Base-by-base conservation (phyloP, 2,329 filamentous ascomycete species). In the Fusarium burgessii region DNA sequence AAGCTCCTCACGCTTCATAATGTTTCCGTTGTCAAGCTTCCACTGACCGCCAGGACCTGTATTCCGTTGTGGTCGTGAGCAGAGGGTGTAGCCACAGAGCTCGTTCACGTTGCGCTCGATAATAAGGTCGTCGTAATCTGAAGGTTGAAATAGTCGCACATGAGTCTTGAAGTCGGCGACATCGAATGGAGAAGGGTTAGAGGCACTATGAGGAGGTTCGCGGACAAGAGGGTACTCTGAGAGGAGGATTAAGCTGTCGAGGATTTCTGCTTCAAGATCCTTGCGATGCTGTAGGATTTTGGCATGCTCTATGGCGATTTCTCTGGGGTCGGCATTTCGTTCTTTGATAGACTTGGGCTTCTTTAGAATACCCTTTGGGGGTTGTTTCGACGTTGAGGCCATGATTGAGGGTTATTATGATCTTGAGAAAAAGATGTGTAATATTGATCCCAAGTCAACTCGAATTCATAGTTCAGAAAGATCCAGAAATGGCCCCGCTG, bases 91-190 rank as follows among this genome's bases (percentile, higher is more conserved):
- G 3, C 94, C 96, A 82, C 96, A 99, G 23, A 89, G 86, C 45
- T 87, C 89, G 74, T 93, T 91, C 72, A 93, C 92, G 79, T 97
- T 97, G 76, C 96, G 92, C 84, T 99, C 96, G 71, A 92, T 88
- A 66, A 98, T 90, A 52, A 98, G 84, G 71, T 93, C 92, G 77
- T 97, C 94, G 83, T 97, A 97, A 83, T 99, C 95, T 57, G 88
- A 87, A 2, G 95, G 93, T 78, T 95, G 93, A 81, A 98, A 98
- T 45, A 89, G 85, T 13, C 87, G 83, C 27, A 98, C 83, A 38
- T 89, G 87, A 6, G 84, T 77, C 74, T 91, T 90, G 82, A 98
- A 94, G 58, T 83, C 82, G 41, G 82, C 78, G 2, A 86, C 86
- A 78, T 97, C 94, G 35, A 86, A 79, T 2, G 86, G 76, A 10